Percentiles rank a stretch among this genome's conserved stretches.
phyloP scores from a whole-genome alignment of 106 monocot genomes.

The Allium cepa region DNA sequence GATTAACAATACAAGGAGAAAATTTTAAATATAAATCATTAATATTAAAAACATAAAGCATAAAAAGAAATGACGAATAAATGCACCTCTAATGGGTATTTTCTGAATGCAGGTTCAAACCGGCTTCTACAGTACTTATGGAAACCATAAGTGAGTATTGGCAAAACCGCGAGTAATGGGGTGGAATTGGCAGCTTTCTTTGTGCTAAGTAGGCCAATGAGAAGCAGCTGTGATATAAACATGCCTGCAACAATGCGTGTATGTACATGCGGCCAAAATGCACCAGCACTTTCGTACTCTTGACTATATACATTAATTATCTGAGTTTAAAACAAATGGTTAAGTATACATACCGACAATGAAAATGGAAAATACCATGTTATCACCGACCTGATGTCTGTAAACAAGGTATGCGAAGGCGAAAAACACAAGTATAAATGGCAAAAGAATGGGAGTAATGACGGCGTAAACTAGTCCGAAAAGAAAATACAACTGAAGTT shows the following conservation, averaged over 20 bases:
- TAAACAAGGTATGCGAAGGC: slow-evolving; percentile 79
- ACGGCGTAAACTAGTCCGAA: slow-evolving; percentile 93
- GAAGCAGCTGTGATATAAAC: slow-evolving; percentile 72
- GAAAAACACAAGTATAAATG: slow-evolving; percentile 88
- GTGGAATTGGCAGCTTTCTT: slow-evolving; percentile 85
- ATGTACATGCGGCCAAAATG: slow-evolving; percentile 96
- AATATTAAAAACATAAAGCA: not conserved
- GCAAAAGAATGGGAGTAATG: slow-evolving; percentile 83
- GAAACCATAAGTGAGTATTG: slow-evolving; percentile 67
- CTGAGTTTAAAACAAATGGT: slow-evolving; percentile 20
- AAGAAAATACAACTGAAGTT: slow-evolving; percentile 83
- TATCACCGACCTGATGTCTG: slow-evolving; percentile 61
- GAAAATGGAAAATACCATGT: not conserved
- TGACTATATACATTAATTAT: slow-evolving; percentile 96
- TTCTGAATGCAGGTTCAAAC: slow-evolving; percentile 86
- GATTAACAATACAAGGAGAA: not conserved
- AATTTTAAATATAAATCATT: not conserved
- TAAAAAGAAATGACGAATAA: not conserved
- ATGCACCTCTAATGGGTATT: slow-evolving; percentile 76
- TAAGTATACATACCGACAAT: not conserved
- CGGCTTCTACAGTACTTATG: slow-evolving; percentile 84
- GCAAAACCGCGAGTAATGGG: slow-evolving; percentile 58
- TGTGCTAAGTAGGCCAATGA: slow-evolving; percentile 78
- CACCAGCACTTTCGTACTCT: slow-evolving; percentile 91
- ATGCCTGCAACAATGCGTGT: slow-evolving; percentile 66